phyloP scores from a whole-genome alignment of 768 basidiomycete species.

The Paxillus ammoniavirescens region DNA sequence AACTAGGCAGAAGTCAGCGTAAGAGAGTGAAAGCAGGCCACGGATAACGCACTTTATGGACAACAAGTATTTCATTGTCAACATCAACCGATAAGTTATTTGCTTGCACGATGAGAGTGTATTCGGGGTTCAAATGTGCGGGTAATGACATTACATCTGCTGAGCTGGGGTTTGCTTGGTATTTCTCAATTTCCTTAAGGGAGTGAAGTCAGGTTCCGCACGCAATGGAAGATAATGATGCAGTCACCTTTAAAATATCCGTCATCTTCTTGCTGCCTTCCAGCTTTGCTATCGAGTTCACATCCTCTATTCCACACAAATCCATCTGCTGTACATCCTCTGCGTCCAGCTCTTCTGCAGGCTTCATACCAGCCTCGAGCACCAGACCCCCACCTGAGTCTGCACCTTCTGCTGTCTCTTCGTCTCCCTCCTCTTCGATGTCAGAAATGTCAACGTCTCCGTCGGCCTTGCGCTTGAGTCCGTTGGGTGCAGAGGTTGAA shows the following conservation, averaged over 20 bases:
- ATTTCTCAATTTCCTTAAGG: slow-evolving; percentile 84
- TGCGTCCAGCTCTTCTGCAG: slow-evolving; percentile 93
- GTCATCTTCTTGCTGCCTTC: slow-evolving; percentile 84
- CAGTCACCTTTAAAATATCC: slow-evolving; percentile 75
- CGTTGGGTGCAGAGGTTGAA: slow-evolving; percentile 21
- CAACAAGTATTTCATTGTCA: slow-evolving; percentile 95
- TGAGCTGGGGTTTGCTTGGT: slow-evolving; percentile 74
- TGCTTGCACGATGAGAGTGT: slow-evolving; percentile 92
- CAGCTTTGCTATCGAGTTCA: slow-evolving; percentile 84
- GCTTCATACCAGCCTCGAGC: slow-evolving; percentile 82
- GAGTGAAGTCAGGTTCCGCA: not conserved
- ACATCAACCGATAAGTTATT: slow-evolving; percentile 98
- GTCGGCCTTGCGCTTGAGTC: slow-evolving; percentile 65
- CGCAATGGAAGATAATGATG: not conserved
- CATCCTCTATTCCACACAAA: slow-evolving; percentile 79
- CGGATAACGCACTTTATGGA: slow-evolving; percentile 73
- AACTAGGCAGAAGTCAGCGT: slow-evolving; percentile 51
- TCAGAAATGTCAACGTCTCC: slow-evolving; percentile 56
- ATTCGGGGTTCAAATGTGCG: slow-evolving; percentile 91
- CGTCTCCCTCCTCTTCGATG: slow-evolving; percentile 39
- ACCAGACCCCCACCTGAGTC: slow-evolving; percentile 57
- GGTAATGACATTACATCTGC: slow-evolving; percentile 76
- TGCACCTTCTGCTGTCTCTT: slow-evolving; percentile 27
- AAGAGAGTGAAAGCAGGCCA: slow-evolving; percentile 1
- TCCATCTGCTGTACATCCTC: slow-evolving; percentile 97